Conservation (phyloP, 371 early-diverging fungal species). For the Phascolomyces articulosus region DNA sequence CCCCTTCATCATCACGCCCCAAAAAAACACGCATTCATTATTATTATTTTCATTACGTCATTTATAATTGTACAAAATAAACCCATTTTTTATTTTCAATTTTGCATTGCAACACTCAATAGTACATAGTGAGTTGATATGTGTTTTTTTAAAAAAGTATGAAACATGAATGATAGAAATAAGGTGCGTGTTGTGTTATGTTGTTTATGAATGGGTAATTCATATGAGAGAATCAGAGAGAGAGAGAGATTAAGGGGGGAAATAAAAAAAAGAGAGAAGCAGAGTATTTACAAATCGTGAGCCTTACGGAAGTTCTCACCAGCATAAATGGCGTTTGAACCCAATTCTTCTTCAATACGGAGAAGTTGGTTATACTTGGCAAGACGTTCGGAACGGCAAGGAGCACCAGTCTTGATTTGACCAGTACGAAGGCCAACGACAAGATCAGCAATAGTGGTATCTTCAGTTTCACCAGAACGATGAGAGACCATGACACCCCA, state of each 20-base stretch:
- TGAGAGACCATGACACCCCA: slow-evolving; percentile 99
- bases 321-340: slow-evolving; percentile 84
- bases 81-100: background rate
- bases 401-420: slow-evolving; percentile 99
- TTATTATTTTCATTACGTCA: background rate
- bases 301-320: slow-evolving; percentile 93
- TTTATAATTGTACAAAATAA: slow-evolving; percentile 6
- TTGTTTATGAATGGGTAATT: too few relatives aligned
- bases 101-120: background rate
- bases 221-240: too few relatives aligned
- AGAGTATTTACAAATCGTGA: slow-evolving; percentile 54
- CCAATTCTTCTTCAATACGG: slow-evolving; percentile 90
- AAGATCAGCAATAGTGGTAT: slow-evolving; percentile 98
- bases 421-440: slow-evolving; percentile 97
- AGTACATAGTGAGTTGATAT: too few relatives aligned
- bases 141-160: too few relatives aligned
- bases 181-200: too few relatives aligned
- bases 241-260: background rate
- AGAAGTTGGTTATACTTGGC: slow-evolving; percentile 99
- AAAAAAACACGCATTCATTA: background rate
- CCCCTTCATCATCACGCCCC: too few relatives aligned
- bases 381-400: slow-evolving; percentile 96
- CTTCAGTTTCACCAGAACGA: slow-evolving; percentile 99
- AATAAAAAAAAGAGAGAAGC: background rate
- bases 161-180: background rate